Evolutionary conservation across 1,284 basidiomycete genomes (phyloP).

Genomic region (Tilletia setariae): DNA sequence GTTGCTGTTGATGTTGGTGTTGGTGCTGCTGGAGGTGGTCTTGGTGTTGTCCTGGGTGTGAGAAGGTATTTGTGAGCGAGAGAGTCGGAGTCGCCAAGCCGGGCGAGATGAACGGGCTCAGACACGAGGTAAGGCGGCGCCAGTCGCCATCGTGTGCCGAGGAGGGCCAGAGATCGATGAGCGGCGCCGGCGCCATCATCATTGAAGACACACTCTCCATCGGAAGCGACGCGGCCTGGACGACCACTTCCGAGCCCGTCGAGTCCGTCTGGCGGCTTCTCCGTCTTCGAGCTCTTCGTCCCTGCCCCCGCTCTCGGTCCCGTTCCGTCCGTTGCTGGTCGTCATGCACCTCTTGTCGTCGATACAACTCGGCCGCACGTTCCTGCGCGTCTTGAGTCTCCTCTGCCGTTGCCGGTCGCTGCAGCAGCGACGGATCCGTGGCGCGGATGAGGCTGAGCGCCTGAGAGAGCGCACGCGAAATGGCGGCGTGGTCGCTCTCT

Average conservation of each 20-base stretch:
- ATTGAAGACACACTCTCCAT: too few relatives aligned
- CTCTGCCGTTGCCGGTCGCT: background rate
- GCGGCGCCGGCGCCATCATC: too few relatives aligned
- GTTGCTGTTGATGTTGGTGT: too few relatives aligned
- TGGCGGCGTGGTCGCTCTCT: too few relatives aligned
- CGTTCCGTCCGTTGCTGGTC: too few relatives aligned
- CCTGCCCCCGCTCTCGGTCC: too few relatives aligned
- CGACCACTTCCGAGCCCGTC: background rate
- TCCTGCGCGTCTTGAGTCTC: too few relatives aligned
- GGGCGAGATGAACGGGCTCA: too few relatives aligned
- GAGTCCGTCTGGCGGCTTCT: background rate
- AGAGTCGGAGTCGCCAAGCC: too few relatives aligned
- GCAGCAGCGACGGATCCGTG: background rate
- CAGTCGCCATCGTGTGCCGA: constrained; percentile 42
- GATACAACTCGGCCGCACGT: background rate
- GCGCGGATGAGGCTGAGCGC: background rate
- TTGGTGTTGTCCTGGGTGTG: constrained; percentile 55
- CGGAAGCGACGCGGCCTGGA: background rate
- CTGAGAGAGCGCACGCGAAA: background rate
- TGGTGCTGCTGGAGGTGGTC: too few relatives aligned
- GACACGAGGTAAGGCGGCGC: constrained; percentile 32
- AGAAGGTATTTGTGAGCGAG: constrained; percentile 55
- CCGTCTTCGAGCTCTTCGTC: too few relatives aligned
- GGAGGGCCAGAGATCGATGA: constrained; percentile 24
- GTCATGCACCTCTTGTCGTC: background rate